Evolutionary conservation across 2,329 filamentous ascomycete genomes (phyloP).

Genomic region (Lecanicillium sp.): DNA sequence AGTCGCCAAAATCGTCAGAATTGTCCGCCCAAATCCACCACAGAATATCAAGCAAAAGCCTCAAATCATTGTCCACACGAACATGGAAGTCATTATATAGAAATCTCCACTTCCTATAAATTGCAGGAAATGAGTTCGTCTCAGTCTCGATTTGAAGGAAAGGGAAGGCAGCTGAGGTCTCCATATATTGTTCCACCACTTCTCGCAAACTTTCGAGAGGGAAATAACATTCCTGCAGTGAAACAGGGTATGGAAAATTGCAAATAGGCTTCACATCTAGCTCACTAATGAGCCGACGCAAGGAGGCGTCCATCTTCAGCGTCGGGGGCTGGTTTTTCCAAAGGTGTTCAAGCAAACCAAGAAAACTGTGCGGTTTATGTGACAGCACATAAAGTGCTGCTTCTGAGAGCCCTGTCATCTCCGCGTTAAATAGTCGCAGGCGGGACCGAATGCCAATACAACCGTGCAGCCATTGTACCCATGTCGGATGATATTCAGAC

Average conservation of each 20-base stretch:
- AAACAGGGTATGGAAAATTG: background rate
- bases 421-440: conserved; percentile 1
- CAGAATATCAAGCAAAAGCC: conserved; percentile 4
- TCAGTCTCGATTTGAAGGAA: conserved; percentile 10
- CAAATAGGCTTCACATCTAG: conserved; percentile 2
- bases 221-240: conserved; percentile 1
- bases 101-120: conserved; percentile 8
- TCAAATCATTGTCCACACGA: conserved; percentile 3
- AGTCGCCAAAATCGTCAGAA: background rate
- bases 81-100: conserved; percentile 9
- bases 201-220: background rate
- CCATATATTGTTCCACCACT: background rate
- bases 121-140: background rate
- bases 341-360: conserved; percentile 12
- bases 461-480: conserved; percentile 9
- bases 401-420: background rate
- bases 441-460: conserved; percentile 8
- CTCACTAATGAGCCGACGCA: background rate
- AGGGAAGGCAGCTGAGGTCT: conserved; percentile 5
- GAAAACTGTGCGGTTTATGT: background rate
- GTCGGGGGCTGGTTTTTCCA: background rate
- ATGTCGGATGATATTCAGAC: background rate
- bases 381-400: conserved; percentile 1
- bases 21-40: background rate
- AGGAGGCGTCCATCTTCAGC: background rate